Conservation (phyloP, 305 asterid species). For the Plantago lanceolata region DNA sequence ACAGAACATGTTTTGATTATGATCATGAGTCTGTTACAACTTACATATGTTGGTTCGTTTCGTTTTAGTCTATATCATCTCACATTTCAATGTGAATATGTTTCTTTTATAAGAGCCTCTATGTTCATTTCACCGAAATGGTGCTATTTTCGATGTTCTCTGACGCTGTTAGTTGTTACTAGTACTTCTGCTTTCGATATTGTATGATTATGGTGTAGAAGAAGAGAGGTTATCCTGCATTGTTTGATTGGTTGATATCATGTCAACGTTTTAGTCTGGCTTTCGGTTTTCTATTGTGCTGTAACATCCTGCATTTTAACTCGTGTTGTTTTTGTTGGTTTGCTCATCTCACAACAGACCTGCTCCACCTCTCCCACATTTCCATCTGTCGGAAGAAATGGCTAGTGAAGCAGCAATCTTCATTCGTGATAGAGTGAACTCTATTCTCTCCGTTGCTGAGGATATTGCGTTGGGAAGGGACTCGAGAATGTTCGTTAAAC, state of each 20-base stretch:
- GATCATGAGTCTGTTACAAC: no score
- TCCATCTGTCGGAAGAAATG: slow-evolving; percentile 63
- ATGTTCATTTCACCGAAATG: no score
- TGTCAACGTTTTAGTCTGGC: not conserved
- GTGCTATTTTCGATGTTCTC: no score
- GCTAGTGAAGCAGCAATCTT: slow-evolving; percentile 45
- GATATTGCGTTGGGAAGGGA: slow-evolving; percentile 65
- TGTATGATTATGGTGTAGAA: no score
- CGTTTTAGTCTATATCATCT: no score
- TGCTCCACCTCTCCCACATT: slow-evolving; percentile 74
- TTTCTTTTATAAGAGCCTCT: no score
- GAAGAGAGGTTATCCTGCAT: no score
- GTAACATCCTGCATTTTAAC: not conserved
- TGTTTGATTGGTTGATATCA: not conserved
- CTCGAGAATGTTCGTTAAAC: slow-evolving; percentile 50
- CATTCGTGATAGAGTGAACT: slow-evolving; percentile 41
- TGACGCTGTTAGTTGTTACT: no score
- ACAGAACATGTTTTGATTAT: no score
- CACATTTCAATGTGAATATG: no score
- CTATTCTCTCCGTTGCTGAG: slow-evolving; percentile 42
- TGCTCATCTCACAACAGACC: slow-evolving; percentile 47
- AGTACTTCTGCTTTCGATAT: no score
- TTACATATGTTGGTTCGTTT: no score
- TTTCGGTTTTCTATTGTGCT: not conserved
- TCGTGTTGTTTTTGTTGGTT: not conserved